phyloP scores from a whole-genome alignment of 345 rosid species.

The Brassica juncea region DNA sequence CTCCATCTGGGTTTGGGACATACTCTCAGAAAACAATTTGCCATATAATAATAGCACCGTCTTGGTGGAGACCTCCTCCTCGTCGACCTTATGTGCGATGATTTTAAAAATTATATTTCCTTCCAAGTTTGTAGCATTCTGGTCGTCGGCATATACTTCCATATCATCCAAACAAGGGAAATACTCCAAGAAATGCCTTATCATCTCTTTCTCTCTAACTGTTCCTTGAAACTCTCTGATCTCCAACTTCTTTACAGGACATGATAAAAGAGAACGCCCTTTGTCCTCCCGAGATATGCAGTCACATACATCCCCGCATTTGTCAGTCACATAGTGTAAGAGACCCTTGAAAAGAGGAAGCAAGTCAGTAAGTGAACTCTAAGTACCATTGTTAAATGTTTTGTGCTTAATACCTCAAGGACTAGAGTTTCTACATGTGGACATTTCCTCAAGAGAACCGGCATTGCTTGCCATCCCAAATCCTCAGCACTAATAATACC shows the following conservation, averaged over 20 bases:
- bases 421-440: neutral
- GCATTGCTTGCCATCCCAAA: too few relatives aligned
- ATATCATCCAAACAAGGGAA: conserved; percentile 1
- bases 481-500: too few relatives aligned
- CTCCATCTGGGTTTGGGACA: neutral
- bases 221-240: neutral
- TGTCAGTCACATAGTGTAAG: conserved; percentile 4
- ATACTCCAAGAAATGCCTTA: conserved; percentile 4
- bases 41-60: too few relatives aligned
- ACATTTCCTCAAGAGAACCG: too few relatives aligned
- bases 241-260: neutral
- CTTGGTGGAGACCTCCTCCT: neutral
- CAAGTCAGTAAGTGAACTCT: neutral
- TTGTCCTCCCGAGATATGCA: neutral
- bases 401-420: neutral
- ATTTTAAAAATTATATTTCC: neutral
- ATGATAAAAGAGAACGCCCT: neutral
- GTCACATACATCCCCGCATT: conserved; percentile 22
- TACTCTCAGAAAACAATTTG: neutral
- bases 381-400: neutral
- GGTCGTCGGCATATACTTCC: too few relatives aligned
- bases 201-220: neutral
- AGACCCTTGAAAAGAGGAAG: neutral
- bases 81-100: neutral
- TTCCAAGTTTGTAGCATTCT: neutral